phyloP scores from a whole-genome alignment of 352 stramenopile genomes.

The Phytophthora meadii region DNA sequence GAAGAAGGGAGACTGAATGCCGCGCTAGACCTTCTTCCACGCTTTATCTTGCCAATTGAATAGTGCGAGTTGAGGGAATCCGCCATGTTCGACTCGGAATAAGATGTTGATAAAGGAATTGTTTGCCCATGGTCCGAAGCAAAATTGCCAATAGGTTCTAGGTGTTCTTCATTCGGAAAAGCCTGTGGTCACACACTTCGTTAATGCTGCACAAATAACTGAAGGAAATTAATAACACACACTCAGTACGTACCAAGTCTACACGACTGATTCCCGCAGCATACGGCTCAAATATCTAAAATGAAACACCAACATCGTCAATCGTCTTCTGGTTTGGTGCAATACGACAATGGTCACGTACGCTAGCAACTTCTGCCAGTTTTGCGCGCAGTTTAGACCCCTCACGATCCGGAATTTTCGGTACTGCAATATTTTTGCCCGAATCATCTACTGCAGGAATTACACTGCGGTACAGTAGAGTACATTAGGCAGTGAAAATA shows the following conservation, averaged over 20 bases:
- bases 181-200: conserved; percentile 38
- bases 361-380: conserved; percentile 65
- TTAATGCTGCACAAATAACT: neutral
- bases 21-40: conserved; percentile 57
- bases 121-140: conserved; percentile 73
- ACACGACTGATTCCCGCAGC: conserved; percentile 74
- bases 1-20: conserved; percentile 45
- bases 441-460: conserved; percentile 79
- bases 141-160: conserved; percentile 83
- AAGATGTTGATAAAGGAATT: conserved; percentile 63
- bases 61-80: conserved; percentile 68
- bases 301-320: neutral
- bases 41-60: conserved; percentile 75
- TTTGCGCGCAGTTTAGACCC: conserved; percentile 66
- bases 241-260: conserved; percentile 49
- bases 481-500: neutral
- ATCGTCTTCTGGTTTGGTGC: neutral
- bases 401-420: conserved; percentile 81
- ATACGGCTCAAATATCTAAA: conserved; percentile 83
- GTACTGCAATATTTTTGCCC: conserved; percentile 60
- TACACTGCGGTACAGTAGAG: conserved; percentile 41
- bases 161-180: conserved; percentile 82
- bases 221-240: neutral
- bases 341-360: conserved; percentile 30
- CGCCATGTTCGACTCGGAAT: conserved; percentile 59